Conservation (phyloP, 2,329 filamentous ascomycete species). For the Scedosporium dehoogii region DNA sequence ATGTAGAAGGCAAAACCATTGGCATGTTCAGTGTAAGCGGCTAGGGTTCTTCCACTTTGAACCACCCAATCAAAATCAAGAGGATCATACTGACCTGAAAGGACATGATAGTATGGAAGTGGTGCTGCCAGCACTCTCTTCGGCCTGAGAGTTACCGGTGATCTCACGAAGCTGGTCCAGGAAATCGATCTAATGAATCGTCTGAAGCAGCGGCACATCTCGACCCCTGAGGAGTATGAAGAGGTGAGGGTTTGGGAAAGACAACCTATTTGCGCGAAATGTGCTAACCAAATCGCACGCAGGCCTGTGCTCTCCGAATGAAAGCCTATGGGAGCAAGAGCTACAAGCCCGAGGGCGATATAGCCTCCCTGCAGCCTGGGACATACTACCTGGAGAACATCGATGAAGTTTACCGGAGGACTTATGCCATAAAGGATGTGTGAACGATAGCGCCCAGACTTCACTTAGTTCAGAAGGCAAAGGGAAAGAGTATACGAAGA, state of each 20-base stretch:
- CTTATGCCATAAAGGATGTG: conserved; percentile 59
- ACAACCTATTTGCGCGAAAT: too few relatives aligned
- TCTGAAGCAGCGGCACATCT: conserved; percentile 53
- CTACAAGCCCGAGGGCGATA: conserved; percentile 60
- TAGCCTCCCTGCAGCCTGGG: conserved; percentile 54
- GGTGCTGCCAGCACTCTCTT: conserved; percentile 64
- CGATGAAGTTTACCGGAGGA: conserved; percentile 78
- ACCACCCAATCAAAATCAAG: conserved; percentile 48
- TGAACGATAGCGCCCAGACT: too few relatives aligned
- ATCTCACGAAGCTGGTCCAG: conserved; percentile 57
- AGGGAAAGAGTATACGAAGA: too few relatives aligned
- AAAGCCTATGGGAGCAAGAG: conserved; percentile 75
- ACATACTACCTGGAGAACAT: conserved; percentile 74
- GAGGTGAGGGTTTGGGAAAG: conserved; percentile 38
- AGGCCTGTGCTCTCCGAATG: conserved; percentile 75
- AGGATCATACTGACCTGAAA: conserved; percentile 53
- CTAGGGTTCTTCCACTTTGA: conserved; percentile 19
- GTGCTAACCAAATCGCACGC: background rate
- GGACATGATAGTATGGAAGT: conserved; percentile 62
- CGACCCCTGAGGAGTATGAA: conserved; percentile 65
- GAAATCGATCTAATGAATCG: conserved; percentile 60
- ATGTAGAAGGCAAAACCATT: conserved; percentile 61
- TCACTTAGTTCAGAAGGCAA: too few relatives aligned
- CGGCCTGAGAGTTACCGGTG: conserved; percentile 63
- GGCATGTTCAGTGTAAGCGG: conserved; percentile 51